phyloP scores from a whole-genome alignment of 768 basidiomycete species.

The Termitomyces bulborhizus region DNA sequence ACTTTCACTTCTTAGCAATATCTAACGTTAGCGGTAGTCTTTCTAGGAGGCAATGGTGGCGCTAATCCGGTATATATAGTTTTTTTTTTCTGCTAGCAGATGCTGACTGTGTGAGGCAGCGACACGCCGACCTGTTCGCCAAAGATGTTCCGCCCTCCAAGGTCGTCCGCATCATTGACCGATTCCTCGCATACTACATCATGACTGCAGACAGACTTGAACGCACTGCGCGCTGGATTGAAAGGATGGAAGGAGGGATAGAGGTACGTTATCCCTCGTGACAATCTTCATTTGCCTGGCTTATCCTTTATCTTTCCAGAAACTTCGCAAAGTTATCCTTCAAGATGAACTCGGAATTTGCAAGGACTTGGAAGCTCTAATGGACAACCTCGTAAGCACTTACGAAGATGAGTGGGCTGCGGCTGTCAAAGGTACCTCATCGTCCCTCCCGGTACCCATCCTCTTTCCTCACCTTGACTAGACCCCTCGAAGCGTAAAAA shows the following conservation, averaged over 20 bases:
- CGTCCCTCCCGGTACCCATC: background rate
- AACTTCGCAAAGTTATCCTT: conserved; percentile 57
- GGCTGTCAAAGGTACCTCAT: conserved; percentile 39
- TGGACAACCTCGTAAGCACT: conserved; percentile 58
- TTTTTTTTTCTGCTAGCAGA: background rate
- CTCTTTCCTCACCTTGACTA: background rate
- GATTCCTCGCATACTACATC: conserved; percentile 67
- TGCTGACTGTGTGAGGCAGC: background rate
- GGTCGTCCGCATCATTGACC: conserved; percentile 49
- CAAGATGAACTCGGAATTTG: conserved; percentile 73
- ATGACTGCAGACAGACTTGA: conserved; percentile 65
- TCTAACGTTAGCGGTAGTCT: conserved; percentile 27
- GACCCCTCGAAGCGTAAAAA: conserved; percentile 41
- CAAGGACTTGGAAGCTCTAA: conserved; percentile 56
- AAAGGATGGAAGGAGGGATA: conserved; percentile 37
- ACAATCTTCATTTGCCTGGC: background rate
- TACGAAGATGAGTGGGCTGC: conserved; percentile 68
- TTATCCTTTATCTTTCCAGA: conserved; percentile 21
- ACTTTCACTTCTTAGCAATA: background rate
- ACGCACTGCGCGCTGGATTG: conserved; percentile 71
- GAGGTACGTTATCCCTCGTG: conserved; percentile 36
- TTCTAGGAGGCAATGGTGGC: conserved; percentile 69
- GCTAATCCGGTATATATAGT: conserved; percentile 27
- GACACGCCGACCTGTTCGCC: conserved; percentile 62
- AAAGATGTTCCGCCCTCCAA: conserved; percentile 55